Base-by-base conservation (phyloP, 1,284 basidiomycete species). In the Ganoderma resinaceum region DNA sequence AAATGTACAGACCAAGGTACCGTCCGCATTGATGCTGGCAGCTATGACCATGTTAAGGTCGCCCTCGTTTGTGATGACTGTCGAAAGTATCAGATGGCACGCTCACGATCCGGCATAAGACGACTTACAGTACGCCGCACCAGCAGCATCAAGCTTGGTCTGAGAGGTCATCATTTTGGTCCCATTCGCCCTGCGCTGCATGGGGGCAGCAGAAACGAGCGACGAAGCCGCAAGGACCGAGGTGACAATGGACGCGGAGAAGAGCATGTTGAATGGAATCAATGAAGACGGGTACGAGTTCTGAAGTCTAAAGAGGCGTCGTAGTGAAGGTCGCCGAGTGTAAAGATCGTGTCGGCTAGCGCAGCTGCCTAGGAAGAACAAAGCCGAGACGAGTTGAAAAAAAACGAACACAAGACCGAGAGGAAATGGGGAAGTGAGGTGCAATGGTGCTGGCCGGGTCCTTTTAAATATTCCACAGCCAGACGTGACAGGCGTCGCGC, bases 51-150 rank as follows among this genome's bases (percentile, higher is more conserved):
- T 65, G 70, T 74, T 75, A 20, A 70, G 60, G 29, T 63, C 67
- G 40, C 69, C 70, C 61, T 75, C 74, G 57, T 75, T 75, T 16
- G 74, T 74, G 46, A 74, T 73, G 63, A 75, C 74, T 75, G 31
- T 18, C 7, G 0, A 9, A 29, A 33, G 2, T 5, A 46, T 66
- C 31, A 62, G 59, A 20, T 37, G 40, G 9, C 3, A 11, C 20
- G 14, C 6, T 9, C 9, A 58, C 6, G 14, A n/a, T 35, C 26
- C 26, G 9, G 31, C 29, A 16, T 20, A n/a, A 9, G 26, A 2
- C 29, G 20, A 65, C 71, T 53, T 26, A 72, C 71, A 72, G 71
- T 70, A 72, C 8, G 62, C 58, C 9, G 71, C 71, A 18, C 71
- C 71, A 40, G 71, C 68, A 26, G 68, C 59, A 35, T 70, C 33